Conservation (phyloP, 2,329 filamentous ascomycete species). For the Fusarium nematophilum region DNA sequence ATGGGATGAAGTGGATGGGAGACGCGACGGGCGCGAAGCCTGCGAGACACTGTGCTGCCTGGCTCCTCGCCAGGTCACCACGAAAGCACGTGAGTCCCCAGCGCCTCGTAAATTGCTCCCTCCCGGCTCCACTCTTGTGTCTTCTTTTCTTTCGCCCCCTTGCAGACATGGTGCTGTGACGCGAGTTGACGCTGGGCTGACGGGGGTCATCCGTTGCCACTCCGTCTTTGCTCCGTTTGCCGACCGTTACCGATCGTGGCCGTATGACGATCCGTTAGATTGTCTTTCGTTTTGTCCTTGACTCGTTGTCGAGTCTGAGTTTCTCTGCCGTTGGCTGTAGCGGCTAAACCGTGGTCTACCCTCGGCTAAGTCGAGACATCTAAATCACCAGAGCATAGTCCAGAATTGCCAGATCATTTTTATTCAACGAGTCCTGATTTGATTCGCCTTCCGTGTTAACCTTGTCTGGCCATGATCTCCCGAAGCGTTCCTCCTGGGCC, state of each 20-base stretch:
- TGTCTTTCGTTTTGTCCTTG: background rate
- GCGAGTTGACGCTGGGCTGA: background rate
- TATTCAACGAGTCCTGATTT: background rate
- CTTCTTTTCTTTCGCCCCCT: constrained; percentile 34
- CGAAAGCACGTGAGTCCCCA: constrained; percentile 56
- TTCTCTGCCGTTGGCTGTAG: background rate
- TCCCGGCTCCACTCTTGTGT: constrained; percentile 17
- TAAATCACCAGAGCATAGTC: constrained; percentile 1
- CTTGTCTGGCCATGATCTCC: background rate
- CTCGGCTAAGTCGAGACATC: constrained; percentile 46
- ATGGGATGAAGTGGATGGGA: constrained; percentile 54
- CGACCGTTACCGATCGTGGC: constrained; percentile 22
- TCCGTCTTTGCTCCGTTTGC: constrained; percentile 26
- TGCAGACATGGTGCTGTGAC: constrained; percentile 26
- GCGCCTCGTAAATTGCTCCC: constrained; percentile 24
- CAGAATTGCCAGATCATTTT: background rate
- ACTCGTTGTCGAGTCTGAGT: background rate
- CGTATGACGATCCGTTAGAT: background rate
- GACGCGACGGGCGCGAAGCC: constrained; percentile 58
- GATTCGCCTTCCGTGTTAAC: background rate
- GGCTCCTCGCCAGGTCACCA: constrained; percentile 53
- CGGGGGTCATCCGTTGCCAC: constrained; percentile 3
- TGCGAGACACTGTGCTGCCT: constrained; percentile 48
- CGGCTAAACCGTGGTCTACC: constrained; percentile 46
- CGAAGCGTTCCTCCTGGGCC: too few species aligned